Percentiles rank a stretch among this genome's conserved stretches.
Conservation (phyloP, 257 asterid species). For the Cordia subcordata region DNA sequence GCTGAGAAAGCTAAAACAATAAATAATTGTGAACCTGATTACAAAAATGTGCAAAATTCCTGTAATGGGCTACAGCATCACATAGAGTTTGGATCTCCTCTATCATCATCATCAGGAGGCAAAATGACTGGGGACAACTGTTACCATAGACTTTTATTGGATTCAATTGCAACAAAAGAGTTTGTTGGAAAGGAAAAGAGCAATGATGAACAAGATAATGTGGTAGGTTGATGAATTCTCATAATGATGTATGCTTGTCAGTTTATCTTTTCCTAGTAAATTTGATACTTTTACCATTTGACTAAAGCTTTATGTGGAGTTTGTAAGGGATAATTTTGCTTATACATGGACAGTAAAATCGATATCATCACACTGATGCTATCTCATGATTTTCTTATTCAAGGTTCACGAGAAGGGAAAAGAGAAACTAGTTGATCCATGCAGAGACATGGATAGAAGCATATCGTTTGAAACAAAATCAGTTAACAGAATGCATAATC, state of each 20-base stretch:
- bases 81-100: background rate
- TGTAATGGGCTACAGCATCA: background rate
- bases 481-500: conserved; percentile 11
- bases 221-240: background rate
- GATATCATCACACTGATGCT: background rate
- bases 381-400: background rate
- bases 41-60: background rate
- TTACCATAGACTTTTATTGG: background rate
- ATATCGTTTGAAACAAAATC: conserved; percentile 8
- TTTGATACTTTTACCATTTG: background rate
- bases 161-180: background rate
- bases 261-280: background rate
- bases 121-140: background rate
- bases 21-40: background rate
- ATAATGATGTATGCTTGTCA: background rate
- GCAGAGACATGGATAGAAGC: background rate
- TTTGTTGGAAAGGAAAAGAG: background rate
- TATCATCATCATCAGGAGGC: background rate
- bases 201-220: background rate
- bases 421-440: background rate
- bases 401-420: background rate
- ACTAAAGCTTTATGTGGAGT: background rate
- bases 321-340: background rate
- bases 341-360: background rate
- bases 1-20: background rate